Evolutionary conservation across 2,329 filamentous ascomycete genomes (phyloP), one percentile per base, ranked within the genome.

Genomic region (Didymella pomorum): DNA sequence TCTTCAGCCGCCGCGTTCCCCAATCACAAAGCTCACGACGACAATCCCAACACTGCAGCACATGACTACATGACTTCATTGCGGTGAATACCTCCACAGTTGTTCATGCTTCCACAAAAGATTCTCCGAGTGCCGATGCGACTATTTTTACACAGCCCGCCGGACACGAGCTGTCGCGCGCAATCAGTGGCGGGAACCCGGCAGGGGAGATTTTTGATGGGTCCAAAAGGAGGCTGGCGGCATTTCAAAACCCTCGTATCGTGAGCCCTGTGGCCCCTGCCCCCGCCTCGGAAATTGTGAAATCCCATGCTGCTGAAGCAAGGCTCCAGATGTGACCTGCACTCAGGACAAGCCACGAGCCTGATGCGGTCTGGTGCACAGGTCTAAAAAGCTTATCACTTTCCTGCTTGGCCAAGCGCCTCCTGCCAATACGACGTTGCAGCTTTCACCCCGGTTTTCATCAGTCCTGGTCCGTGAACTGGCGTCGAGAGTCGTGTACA

Each of bases 201-300:
- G 51, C 46, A 33, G 21, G 56, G 28, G 50, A 58, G 41, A 58
- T 58, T 58, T 50, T 50, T 45, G 39, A 50, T 58, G 56, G 56
- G 56, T 35, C 50, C 18, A 18, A 50, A 58, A 50, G 56, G 56
- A 54, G 56, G 45, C 51, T 54, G 50, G 33, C 28, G 33, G 41
- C 56, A 28, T 37, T 43, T 29, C 11, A 6, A n/a, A 20, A 20
- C 23, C 35, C 35, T 46, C 37, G 48, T 52, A 31, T 41, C 26
- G 48, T 21, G 43, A 52, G 44, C 28, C 28, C 16, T 43, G 52
- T n/a, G 43, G 47, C 44, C 37, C 18, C 16, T 44, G 48, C 25
- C 49, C 56, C 56, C 39, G 50, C 41, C 45, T 35, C 50, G 50
- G 56, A 58, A 25, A 54, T 58, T 58, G 46, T 50, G 26, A 50